Conservation (phyloP, 2,329 filamentous ascomycete species). For the Ophiocordyceps sinensis region DNA sequence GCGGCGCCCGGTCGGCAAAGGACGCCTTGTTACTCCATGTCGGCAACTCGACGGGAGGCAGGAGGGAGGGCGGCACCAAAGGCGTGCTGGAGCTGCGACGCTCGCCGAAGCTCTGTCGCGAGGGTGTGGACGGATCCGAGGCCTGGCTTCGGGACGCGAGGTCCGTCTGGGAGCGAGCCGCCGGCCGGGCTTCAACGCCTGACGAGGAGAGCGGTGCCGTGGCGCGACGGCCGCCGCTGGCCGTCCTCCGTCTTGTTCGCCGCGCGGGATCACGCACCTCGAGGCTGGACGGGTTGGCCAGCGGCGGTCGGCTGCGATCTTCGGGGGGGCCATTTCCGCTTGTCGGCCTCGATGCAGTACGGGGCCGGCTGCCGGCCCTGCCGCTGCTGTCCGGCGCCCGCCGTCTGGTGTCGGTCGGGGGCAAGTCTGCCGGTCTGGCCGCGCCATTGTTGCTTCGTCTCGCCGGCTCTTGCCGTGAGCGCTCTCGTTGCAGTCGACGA, state of each 20-base stretch:
- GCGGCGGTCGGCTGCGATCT: constrained; percentile 36
- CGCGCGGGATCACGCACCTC: constrained; percentile 16
- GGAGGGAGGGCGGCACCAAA: constrained; percentile 12
- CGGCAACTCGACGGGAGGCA: constrained; percentile 9
- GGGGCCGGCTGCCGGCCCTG: constrained; percentile 22
- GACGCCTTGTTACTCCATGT: constrained; percentile 13
- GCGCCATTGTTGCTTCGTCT: constrained; percentile 27
- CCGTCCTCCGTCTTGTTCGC: constrained; percentile 30
- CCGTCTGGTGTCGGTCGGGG: constrained; percentile 11
- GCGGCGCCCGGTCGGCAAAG: constrained; percentile 21
- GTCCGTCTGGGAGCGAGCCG: constrained; percentile 52
- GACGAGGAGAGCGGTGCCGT: constrained; percentile 31
- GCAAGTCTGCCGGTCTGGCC: constrained; percentile 16
- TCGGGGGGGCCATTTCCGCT: constrained; percentile 29
- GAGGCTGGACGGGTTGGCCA: constrained; percentile 12
- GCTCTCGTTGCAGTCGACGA: constrained; percentile 55
- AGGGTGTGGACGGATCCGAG: constrained; percentile 19
- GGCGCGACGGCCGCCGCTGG: constrained; percentile 39
- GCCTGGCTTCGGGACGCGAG: constrained; percentile 30
- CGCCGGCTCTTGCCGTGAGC: constrained; percentile 32
- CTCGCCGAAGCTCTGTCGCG: constrained; percentile 26
- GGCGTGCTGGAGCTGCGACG: constrained; percentile 26
- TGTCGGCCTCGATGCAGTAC: constrained; percentile 29
- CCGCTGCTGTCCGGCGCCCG: constrained; percentile 13
- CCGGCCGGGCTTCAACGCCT: constrained; percentile 29